Percentiles rank a stretch among this genome's conserved stretches.
Evolutionary conservation across 306 rosid genomes (phyloP).

Genomic region (Gastrolobium bilobum): DNA sequence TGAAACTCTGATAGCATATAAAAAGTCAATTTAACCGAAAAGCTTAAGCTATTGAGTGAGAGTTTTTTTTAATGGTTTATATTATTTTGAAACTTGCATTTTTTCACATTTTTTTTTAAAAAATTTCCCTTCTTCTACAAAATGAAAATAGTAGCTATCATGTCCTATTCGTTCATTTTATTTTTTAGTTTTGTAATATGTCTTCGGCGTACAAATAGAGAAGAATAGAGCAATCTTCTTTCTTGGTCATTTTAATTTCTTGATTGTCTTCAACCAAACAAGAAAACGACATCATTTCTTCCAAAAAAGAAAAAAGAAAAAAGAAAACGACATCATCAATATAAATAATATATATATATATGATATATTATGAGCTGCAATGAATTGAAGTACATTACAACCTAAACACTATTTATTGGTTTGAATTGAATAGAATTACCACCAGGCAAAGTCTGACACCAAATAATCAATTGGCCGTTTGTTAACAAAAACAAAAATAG

Average conservation of each 20-base stretch:
- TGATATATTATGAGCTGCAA: not conserved
- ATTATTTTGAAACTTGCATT: too few species aligned
- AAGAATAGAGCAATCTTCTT: not conserved
- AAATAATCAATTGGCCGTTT: slow-evolving; percentile 10
- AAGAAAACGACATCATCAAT: slow-evolving; percentile 36
- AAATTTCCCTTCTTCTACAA: not conserved
- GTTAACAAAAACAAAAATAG: not conserved
- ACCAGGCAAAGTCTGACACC: slow-evolving; percentile 1
- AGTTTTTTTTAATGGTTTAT: too few species aligned
- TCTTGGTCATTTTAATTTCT: slow-evolving; percentile 25
- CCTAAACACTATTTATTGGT: slow-evolving; percentile 26
- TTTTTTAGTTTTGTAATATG: not conserved
- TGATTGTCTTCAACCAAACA: slow-evolving; percentile 17
- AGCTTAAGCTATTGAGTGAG: too few species aligned
- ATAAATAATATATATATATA: slow-evolving; percentile 13
- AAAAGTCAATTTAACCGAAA: too few species aligned
- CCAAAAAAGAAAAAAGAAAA: not conserved
- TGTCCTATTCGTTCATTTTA: not conserved
- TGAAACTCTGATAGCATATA: too few species aligned
- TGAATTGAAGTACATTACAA: slow-evolving; percentile 11
- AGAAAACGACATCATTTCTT: slow-evolving; percentile 25
- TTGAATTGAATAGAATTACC: slow-evolving; percentile 28
- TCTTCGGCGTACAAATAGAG: not conserved
- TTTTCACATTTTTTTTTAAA: not conserved
- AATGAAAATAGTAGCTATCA: slow-evolving; percentile 19